Evolutionary conservation across 176 grass and related monocot species (phyloP), one percentile per base, ranked within the genome.

Genomic region (Tillandsia leiboldiana): DNA sequence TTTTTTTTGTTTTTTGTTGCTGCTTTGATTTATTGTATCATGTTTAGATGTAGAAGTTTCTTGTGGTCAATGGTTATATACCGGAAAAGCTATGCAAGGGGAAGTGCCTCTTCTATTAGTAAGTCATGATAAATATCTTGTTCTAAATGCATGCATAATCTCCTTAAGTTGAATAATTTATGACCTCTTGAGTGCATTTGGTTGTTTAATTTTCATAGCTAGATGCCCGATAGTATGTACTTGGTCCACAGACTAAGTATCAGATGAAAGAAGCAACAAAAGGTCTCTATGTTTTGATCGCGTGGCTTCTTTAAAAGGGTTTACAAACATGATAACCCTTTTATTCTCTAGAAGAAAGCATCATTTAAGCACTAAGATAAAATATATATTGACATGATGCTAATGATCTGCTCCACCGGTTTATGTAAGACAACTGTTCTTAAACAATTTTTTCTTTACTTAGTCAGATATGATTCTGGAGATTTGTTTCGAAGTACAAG

Each of bases 401-500:
- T 67, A 48, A 67, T 49, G 12, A 12, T 67, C 33, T 15, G 10
- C 15, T 67, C 42, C 28, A 10, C 33, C 33, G 18, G 65, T 49
- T 67, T 49, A 67, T 48, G 65, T 48, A 48, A 48, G 65, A 67
- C 14, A 67, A 67, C 56, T 67, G 65, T 6, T 67, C 33, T 67
- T 17, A 48, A 49, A 67, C 7, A 18, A 48, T 20, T 15, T 49
- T 66, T 20, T 14, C 9, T 8, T 67, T 67, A 17, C 53, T 59
- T 61, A 42, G 33, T 42, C 33, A 42, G 33, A 42, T 42, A 42
- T 42, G 33, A 42, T 42, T 42, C 33, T 42, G 56, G 8, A 23
- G 9, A 18, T 61, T 23, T 15, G 9, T 4, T 17, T 59, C 54
- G 17, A 9, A 59, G 54, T 59, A 18, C 14, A 58, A 20, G 1